Evolutionary conservation across 1,284 basidiomycete species (phyloP).

Genomic region (Ganoderma resinaceum): DNA sequence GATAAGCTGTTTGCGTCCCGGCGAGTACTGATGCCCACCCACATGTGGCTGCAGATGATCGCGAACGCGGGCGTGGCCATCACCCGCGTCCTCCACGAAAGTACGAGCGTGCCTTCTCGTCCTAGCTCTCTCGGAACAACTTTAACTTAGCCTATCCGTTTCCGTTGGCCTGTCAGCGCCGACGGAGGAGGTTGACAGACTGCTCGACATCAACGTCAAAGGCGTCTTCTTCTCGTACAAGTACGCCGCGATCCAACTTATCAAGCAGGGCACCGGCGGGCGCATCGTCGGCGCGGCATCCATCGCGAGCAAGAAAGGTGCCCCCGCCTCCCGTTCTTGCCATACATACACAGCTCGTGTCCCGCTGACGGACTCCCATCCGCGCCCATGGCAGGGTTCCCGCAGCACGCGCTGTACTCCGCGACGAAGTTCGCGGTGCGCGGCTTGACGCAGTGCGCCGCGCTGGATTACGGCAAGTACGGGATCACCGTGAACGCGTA

Average conservation of each 20-base stretch:
- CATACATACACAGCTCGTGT: not conserved
- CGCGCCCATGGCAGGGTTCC: slow-evolving; percentile 9
- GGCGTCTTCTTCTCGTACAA: slow-evolving; percentile 42
- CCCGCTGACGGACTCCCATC: not conserved
- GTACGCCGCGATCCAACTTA: slow-evolving; percentile 39
- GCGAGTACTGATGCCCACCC: not conserved
- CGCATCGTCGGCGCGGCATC: slow-evolving; percentile 38
- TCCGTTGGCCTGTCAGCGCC: slow-evolving; percentile 3
- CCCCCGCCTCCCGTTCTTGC: not conserved
- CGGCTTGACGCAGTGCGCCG: slow-evolving; percentile 40
- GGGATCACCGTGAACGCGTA: slow-evolving; percentile 34
- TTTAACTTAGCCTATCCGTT: no score
- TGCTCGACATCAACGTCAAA: slow-evolving; percentile 36
- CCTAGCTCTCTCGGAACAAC: not conserved
- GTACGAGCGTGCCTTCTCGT: slow-evolving; percentile 6
- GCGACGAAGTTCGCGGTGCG: slow-evolving; percentile 43
- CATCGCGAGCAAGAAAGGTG: slow-evolving; percentile 31
- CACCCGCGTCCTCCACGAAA: slow-evolving; percentile 24
- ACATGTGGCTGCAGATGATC: slow-evolving; percentile 36
- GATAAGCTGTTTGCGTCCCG: not conserved
- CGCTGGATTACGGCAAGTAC: slow-evolving; percentile 32
- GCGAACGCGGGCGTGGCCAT: slow-evolving; percentile 41
- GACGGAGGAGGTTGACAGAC: slow-evolving; percentile 30
- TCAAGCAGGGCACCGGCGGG: slow-evolving; percentile 40
- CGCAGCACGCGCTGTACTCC: slow-evolving; percentile 28